Evolutionary conservation across 768 basidiomycete genomes (phyloP).

Genomic region (Amanita molliuscula): DNA sequence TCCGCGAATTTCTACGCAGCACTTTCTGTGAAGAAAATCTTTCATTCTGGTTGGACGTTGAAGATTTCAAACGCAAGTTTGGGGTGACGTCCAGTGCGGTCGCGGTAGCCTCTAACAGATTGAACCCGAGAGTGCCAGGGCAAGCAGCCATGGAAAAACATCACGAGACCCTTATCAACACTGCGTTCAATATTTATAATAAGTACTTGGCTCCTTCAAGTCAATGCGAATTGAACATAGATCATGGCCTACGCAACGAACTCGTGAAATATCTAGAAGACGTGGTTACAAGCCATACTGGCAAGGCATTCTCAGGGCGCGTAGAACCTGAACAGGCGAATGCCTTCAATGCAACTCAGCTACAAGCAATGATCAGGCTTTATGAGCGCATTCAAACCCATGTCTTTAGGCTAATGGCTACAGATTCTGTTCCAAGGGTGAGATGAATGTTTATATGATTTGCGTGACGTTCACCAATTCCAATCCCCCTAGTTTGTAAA

Average conservation of each 20-base stretch:
- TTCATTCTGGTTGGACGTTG: constrained; percentile 93
- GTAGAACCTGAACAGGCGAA: constrained; percentile 75
- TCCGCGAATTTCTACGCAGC: constrained; percentile 87
- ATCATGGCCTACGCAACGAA: constrained; percentile 92
- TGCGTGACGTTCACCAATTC: constrained; percentile 8
- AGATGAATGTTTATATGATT: constrained; percentile 22
- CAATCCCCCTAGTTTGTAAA: constrained; percentile 63
- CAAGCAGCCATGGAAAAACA: constrained; percentile 94
- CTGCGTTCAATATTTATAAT: constrained; percentile 89
- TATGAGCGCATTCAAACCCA: constrained; percentile 97
- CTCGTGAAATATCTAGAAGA: constrained; percentile 89
- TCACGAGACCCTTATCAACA: constrained; percentile 89
- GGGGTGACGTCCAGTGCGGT: constrained; percentile 89
- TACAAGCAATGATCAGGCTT: constrained; percentile 85
- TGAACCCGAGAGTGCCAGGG: constrained; percentile 42
- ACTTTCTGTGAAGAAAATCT: constrained; percentile 99
- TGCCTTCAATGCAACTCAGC: constrained; percentile 88
- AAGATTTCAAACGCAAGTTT: constrained; percentile 96
- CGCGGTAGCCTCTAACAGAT: constrained; percentile 38
- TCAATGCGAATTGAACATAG: constrained; percentile 95
- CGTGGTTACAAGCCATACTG: constrained; percentile 68
- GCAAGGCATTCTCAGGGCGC: constrained; percentile 69
- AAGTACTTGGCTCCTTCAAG: constrained; percentile 94
- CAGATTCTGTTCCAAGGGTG: constrained; percentile 97
- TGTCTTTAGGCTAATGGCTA: constrained; percentile 96